phyloP scores from a whole-genome alignment of 371 early-diverging fungal species.

The Sporodiniella umbellata region DNA sequence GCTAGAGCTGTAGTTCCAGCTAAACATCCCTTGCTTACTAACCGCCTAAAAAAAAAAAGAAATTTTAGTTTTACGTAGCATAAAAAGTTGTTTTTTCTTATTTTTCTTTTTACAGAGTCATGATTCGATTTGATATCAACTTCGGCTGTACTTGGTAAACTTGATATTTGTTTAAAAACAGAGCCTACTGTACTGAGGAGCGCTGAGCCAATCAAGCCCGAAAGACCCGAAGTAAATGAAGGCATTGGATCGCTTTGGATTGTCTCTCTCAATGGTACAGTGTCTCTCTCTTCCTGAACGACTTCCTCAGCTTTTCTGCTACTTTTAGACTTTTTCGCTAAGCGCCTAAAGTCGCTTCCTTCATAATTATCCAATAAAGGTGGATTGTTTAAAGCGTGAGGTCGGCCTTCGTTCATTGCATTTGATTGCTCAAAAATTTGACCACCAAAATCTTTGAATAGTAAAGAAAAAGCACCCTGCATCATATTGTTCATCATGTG shows the following conservation, averaged over 20 bases:
- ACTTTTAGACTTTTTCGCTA: conserved; percentile 28
- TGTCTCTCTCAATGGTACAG: not conserved
- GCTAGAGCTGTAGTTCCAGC: conserved; percentile 30
- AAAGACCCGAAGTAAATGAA: not conserved
- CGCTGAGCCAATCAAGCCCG: not conserved
- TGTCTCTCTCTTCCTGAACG: conserved; percentile 1
- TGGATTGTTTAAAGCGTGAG: not conserved
- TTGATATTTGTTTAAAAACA: not conserved
- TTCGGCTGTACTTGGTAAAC: not conserved
- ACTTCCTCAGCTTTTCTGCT: conserved; percentile 7
- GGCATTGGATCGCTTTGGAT: not conserved
- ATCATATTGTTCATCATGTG: conserved; percentile 35
- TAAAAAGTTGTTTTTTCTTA: too few species aligned
- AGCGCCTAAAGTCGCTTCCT: conserved; percentile 36
- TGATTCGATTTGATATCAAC: not conserved
- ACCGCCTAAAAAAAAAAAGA: not conserved
- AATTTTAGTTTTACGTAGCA: not conserved
- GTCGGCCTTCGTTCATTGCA: conserved; percentile 6
- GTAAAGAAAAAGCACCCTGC: conserved; percentile 25
- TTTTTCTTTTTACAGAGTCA: not conserved
- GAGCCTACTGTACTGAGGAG: not conserved
- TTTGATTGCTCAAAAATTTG: not conserved
- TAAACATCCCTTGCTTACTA: not conserved
- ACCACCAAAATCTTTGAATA: conserved; percentile 25
- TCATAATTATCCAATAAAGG: conserved; percentile 18